Conservation (phyloP, 1,139 yeast genomes). For the Yamadazyma pseudoaaseri region DNA sequence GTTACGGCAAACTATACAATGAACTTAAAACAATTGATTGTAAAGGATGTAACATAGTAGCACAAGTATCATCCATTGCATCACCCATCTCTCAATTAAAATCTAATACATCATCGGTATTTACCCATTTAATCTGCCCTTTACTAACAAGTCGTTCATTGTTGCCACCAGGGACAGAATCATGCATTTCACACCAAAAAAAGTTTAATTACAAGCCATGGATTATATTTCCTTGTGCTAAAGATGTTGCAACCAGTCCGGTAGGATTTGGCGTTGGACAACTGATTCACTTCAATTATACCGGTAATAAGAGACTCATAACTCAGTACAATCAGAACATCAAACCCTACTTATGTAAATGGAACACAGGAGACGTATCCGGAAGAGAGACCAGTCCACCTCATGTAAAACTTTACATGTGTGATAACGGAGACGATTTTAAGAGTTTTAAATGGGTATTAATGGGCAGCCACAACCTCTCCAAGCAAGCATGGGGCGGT, state of each 20-base stretch:
- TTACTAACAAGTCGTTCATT: slow-evolving; percentile 21
- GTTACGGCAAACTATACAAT: slow-evolving; percentile 51
- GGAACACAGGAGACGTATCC: slow-evolving; percentile 20
- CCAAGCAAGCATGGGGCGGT: slow-evolving; percentile 74
- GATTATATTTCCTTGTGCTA: slow-evolving; percentile 53
- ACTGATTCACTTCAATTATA: slow-evolving; percentile 52
- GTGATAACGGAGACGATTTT: slow-evolving; percentile 51
- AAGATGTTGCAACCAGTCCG: slow-evolving; percentile 44
- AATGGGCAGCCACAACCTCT: slow-evolving; percentile 65
- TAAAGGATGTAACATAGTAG: slow-evolving; percentile 21
- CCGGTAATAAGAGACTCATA: slow-evolving; percentile 19
- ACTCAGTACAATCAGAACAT: slow-evolving; percentile 34
- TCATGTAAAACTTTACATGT: slow-evolving; percentile 38
- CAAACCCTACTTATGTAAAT: slow-evolving; percentile 32
- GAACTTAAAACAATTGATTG: slow-evolving; percentile 34
- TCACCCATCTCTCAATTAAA: slow-evolving; percentile 42
- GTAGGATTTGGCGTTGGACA: slow-evolving; percentile 51
- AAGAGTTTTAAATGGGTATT: slow-evolving; percentile 56
- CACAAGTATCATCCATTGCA: slow-evolving; percentile 64
- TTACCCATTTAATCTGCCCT: slow-evolving; percentile 57
- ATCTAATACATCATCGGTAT: slow-evolving; percentile 41
- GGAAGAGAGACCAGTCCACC: slow-evolving; percentile 39
- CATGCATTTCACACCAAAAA: slow-evolving; percentile 25
- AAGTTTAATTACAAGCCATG: slow-evolving; percentile 39
- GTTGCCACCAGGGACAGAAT: slow-evolving; percentile 28